Base-by-base conservation (phyloP, 225 moss, liverwort and hornwort genomes). In the Polytrichum formosum region DNA sequence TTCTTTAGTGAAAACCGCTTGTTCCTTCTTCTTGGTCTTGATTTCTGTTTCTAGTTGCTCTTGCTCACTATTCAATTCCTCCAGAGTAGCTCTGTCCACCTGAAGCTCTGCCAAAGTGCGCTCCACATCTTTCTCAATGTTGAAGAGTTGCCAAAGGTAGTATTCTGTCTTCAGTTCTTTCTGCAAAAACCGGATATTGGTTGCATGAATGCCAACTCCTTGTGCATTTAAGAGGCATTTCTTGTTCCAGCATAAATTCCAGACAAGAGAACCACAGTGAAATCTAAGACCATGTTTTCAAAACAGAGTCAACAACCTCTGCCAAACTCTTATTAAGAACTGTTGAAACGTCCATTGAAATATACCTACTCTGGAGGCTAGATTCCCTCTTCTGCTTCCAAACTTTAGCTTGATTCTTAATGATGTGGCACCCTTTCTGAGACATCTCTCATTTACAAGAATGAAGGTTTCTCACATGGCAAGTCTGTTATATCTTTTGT, bases 121-220 rank as follows among this genome's bases (percentile, higher is more conserved):
- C 76, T 91, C 91, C 66, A 92, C 84, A 27, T 94, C 90, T 64
- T 90, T 98, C 77, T 94, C 92, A 67, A 86, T 94, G 37, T 81
- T 94, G 72, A 84, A 94, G 29, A 98, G 67, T 74, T 98, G 90
- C 98, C 94, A 98, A 26, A 98, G 90, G 67, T 72, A 88, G 75
- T 91, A 78, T 84, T 98, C 98, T 67, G 85, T 92, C 82, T 94
- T 98, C 64, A 92, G 65, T 28, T 85, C 87, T 91, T 91, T 98
- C 97, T 98, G 91, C 63, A 66, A 6, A 22, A 28, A 56, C 54
- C 22, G 28, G 16, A 31, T 31, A 31, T 31, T 4, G 1, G 31
- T 31, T 31, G 1, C 46, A 2, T 46, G 13, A 46, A 46, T 26
- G 31, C 8, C 20, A 2, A 65, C 17, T 59, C 25, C 20, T 28